Percentiles rank a stretch among this genome's conserved stretches.
Conservation (phyloP, 176 grass and related monocot species). For the Alloteropsis semialata region DNA sequence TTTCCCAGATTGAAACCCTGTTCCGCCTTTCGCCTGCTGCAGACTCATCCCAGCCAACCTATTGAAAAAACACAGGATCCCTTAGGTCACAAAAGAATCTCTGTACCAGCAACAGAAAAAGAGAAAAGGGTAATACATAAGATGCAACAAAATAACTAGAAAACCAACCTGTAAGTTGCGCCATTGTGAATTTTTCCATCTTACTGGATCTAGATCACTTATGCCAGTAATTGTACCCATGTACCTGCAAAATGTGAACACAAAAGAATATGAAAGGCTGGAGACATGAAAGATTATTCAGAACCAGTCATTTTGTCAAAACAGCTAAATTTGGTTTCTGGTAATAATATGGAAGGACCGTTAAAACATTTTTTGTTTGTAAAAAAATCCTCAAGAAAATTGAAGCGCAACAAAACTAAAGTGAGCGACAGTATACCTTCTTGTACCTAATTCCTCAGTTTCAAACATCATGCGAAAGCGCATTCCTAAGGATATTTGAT, state of each 20-base stretch:
- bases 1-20: conserved; percentile 84
- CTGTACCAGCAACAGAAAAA: conserved; percentile 1
- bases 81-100: neutral
- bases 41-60: conserved; percentile 92
- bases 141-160: conserved; percentile 14
- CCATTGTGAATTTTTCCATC: conserved; percentile 87
- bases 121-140: neutral
- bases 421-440: conserved; percentile 44
- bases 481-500: conserved; percentile 82
- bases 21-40: conserved; percentile 70
- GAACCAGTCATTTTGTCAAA: neutral
- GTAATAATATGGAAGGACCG: neutral
- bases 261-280: neutral
- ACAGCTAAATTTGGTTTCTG: neutral
- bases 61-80: conserved; percentile 4
- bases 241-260: conserved; percentile 52
- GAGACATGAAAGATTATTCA: neutral
- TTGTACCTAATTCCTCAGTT: conserved; percentile 79
- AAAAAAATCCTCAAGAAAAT: neutral
- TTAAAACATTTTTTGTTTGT: neutral
- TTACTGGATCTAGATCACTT: conserved; percentile 74
- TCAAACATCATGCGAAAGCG: conserved; percentile 93
- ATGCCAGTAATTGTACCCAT: conserved; percentile 92
- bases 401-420: neutral
- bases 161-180: conserved; percentile 69